phyloP scores from a whole-genome alignment of 179 eudicot genomes.

The Patellifolia procumbens region DNA sequence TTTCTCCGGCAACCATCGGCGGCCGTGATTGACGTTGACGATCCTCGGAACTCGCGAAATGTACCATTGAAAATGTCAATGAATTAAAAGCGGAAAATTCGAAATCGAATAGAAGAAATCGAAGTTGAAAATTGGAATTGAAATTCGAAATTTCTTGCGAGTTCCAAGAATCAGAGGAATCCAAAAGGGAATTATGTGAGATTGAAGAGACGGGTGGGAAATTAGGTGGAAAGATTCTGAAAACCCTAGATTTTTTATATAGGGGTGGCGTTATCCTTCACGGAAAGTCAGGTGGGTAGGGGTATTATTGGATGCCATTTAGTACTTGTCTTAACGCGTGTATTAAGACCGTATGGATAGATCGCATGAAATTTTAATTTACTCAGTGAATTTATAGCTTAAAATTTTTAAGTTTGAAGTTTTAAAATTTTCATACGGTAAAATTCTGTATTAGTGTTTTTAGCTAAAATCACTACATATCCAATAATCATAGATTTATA shows the following conservation, averaged over 20 bases:
- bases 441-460: no score
- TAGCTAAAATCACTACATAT: no score
- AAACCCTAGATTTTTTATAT: conserved; percentile 30
- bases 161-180: conserved; percentile 22
- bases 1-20: conserved; percentile 6
- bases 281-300: conserved; percentile 21
- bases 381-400: no score
- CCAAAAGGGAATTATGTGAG: not conserved
- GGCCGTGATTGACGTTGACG: conserved; percentile 11
- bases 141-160: conserved; percentile 8
- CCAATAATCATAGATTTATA: no score
- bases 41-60: conserved; percentile 33
- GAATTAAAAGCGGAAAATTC: not conserved
- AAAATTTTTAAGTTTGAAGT: no score
- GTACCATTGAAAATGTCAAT: conserved; percentile 29
- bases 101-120: no score
- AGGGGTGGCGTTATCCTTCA: conserved; percentile 14
- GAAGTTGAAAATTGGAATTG: not conserved
- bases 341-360: no score
- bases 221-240: conserved; percentile 10
- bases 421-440: no score
- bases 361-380: no score
- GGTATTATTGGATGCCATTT: conserved; percentile 16
- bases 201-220: conserved; percentile 9
- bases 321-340: no score